Base-by-base conservation (phyloP, 371 early-diverging fungal species). In the Chytridium lagenaria region DNA sequence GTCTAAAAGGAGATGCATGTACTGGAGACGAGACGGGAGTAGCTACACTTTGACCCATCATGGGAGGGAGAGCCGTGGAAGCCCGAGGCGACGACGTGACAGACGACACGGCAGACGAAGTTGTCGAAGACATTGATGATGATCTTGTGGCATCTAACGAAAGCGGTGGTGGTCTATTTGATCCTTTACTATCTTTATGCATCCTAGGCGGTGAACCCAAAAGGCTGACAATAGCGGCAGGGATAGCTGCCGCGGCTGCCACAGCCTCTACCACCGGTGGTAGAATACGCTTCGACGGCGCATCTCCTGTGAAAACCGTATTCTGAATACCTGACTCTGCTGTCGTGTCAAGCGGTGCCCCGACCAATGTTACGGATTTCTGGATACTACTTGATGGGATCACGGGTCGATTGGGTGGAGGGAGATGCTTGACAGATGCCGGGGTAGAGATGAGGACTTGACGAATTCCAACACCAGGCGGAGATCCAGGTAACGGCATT, bases 381-480 rank as follows among this genome's bases (percentile, higher is more conserved):
- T 30, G 26, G 7, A 15, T 7, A n/a, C n/a, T n/a, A 16, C 26
- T 55, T 26, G 26, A 26, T 10, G 55, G 30, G 3, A 23, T 5
- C 5, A 34, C 19, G 23, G 61, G 12, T 28, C 12, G 31, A 36
- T 44, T 44, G 44, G 44, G 19, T 44, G 61, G 36, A 15, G 30
- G 30, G 19, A 61, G 61, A 23, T 61, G 23, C 34, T 3, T 61
- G 19, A 61, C 61, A 26, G 61, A 61, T 3, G 61, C 61, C 12
- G 61, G 61, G 36, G 61, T 33, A 3, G 61, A 33, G 36, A 28
- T 37, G 5, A 61, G 61, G 30, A 34, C 15, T 15, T 61, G 61
- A 5, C 61, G 61, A 12, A 61, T 34, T 2, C 61, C 61, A 10
- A 61, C 61, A 33, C 61, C 61, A 23, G 61, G 61, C 10, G 61